phyloP scores from a whole-genome alignment of 2,329 filamentous ascomycete species.

The Metarhizium rileyi region DNA sequence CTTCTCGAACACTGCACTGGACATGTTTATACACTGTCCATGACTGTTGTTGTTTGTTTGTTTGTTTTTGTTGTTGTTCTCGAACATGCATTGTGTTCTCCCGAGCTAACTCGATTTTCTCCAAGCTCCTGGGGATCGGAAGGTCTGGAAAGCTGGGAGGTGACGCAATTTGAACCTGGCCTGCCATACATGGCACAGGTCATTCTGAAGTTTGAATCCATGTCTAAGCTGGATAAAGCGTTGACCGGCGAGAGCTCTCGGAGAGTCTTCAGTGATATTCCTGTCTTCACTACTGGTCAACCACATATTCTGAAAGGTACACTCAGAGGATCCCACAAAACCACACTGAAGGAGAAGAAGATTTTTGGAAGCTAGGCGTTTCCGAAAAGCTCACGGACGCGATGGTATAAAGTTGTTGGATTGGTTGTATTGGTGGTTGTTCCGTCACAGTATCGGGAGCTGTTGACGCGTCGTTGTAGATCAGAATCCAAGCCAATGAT shows the following conservation, averaged over 20 bases:
- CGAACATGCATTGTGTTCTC: no score
- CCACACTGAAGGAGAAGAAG: slow-evolving; percentile 3
- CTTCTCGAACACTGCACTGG: background rate
- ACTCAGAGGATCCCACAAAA: background rate
- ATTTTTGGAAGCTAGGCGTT: background rate
- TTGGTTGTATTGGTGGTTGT: no score
- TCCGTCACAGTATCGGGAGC: no score
- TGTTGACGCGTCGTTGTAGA: no score
- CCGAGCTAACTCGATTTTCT: background rate
- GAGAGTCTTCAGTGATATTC: background rate
- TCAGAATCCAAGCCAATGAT: no score
- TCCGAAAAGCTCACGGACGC: no score
- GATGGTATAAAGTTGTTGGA: no score
- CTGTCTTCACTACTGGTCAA: background rate
- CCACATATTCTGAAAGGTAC: background rate
- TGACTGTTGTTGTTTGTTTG: no score
- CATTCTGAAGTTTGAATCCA: background rate
- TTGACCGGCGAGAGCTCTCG: background rate
- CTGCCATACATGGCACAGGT: background rate
- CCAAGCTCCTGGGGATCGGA: background rate
- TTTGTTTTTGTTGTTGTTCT: no score
- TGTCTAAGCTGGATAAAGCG: background rate
- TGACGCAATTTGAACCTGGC: background rate
- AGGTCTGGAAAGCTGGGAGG: background rate
- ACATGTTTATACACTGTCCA: no score